These are phyloP conservation scores for Populus alba DNA, from an alignment of 345 rosid species.

Conservation along the genomic window DNA sequence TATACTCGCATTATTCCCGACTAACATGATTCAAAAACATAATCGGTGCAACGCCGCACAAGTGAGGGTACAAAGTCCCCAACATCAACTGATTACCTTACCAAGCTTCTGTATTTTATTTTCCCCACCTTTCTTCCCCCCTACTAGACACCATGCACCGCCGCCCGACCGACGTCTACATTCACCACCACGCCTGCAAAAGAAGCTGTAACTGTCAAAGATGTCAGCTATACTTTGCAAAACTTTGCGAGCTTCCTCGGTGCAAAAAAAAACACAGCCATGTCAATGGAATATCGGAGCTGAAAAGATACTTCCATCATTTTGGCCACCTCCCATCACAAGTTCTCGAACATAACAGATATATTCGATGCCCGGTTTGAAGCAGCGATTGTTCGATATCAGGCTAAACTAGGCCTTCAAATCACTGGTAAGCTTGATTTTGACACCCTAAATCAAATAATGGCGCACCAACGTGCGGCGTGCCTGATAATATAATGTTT, in stretches of 20 bases:
- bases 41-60: no score
- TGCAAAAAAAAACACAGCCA: constrained; percentile 19
- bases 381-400: constrained; percentile 43
- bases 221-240: constrained; percentile 14
- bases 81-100: neutral
- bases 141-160: neutral
- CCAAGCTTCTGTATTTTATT: constrained; percentile 27
- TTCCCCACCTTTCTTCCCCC: constrained; percentile 27
- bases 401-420: constrained; percentile 46
- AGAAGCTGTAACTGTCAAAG: neutral
- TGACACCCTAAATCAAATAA: constrained; percentile 40
- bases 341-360: constrained; percentile 14
- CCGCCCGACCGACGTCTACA: neutral
- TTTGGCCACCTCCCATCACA: constrained; percentile 46
- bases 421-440: constrained; percentile 56
- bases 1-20: no score
- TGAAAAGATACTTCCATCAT: constrained; percentile 49
- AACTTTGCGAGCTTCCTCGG: constrained; percentile 13
- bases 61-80: neutral
- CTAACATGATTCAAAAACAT: no score
- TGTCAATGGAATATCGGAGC: constrained; percentile 31
- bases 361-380: constrained; percentile 29
- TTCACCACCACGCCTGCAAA: constrained; percentile 32
- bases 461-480: constrained; percentile 59
- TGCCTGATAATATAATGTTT: constrained; percentile 34